A percentile compares a stretch with the other conserved stretches of the same genome.
phyloP scores from a whole-genome alignment of 139 green algal species.

The Tetradesmus obliquus region DNA sequence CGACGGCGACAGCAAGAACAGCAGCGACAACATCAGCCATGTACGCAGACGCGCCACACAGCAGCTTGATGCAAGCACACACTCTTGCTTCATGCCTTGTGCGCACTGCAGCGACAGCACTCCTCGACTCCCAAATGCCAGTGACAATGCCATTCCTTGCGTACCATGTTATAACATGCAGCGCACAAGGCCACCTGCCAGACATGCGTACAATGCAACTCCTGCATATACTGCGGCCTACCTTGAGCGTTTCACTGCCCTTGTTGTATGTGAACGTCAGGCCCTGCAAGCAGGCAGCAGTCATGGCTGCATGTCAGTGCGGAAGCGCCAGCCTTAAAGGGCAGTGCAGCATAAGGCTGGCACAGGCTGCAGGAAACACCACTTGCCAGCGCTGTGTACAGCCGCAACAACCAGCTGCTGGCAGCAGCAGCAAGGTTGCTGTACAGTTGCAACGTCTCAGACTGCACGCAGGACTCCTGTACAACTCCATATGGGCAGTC shows the following conservation, averaged over 20 bases:
- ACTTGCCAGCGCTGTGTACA: too few relatives aligned
- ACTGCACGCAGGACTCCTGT: too few relatives aligned
- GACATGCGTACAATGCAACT: not conserved
- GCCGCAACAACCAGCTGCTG: too few relatives aligned
- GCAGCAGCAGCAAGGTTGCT: too few relatives aligned
- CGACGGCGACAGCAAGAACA: not conserved
- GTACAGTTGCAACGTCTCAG: too few relatives aligned
- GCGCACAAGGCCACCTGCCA: too few relatives aligned
- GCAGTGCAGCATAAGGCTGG: not conserved
- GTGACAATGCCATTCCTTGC: too few relatives aligned
- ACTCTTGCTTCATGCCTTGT: too few relatives aligned
- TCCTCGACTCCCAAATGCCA: too few relatives aligned
- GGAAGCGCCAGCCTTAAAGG: not conserved
- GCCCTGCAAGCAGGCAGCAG: not conserved
- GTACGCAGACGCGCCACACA: not conserved
- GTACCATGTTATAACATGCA: too few relatives aligned
- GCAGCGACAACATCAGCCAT: not conserved
- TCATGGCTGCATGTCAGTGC: not conserved
- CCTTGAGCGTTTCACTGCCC: not conserved
- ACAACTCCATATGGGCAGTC: too few relatives aligned
- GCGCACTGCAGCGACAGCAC: not conserved
- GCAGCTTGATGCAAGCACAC: too few relatives aligned
- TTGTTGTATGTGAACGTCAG: slow-evolving; percentile 36
- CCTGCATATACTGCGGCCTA: not conserved
- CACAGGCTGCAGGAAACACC: not conserved